Percentiles rank a stretch among this genome's conserved stretches.
These are phyloP conservation scores for Phycomyces blakesleeanus DNA, from an alignment of 192 early-diverging fungal genomes.

Conservation along the genomic window DNA sequence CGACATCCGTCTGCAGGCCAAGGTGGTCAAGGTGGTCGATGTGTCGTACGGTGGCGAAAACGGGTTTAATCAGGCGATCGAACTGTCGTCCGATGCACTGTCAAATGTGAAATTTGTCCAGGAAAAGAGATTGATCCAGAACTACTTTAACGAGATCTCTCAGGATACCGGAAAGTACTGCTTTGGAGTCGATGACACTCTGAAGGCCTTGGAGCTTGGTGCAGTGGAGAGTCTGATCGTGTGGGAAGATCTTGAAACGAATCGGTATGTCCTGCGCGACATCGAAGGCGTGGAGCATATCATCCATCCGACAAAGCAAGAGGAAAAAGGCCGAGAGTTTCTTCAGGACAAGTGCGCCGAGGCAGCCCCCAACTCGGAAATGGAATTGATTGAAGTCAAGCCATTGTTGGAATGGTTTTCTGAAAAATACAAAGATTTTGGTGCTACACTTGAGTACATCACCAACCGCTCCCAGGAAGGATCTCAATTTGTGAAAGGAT, in stretches of 20 bases:
- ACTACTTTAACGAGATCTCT: conserved; percentile 97
- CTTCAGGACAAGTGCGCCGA: conserved; percentile 35
- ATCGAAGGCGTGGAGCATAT: conserved; percentile 58
- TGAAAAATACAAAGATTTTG: conserved; percentile 96
- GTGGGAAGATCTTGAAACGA: conserved; percentile 90
- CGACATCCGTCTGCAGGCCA: conserved; percentile 83
- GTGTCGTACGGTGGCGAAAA: conserved; percentile 99
- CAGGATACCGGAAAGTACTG: conserved; percentile 94
- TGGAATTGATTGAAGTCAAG: conserved; percentile 78
- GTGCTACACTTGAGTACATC: conserved; percentile 90
- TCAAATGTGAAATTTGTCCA: conserved; percentile 98
- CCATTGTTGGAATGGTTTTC: conserved; percentile 96
- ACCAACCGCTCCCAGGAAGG: conserved; percentile 96
- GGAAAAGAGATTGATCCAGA: conserved; percentile 94
- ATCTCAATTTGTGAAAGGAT: conserved; percentile 96
- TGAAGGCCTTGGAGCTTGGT: conserved; percentile 93
- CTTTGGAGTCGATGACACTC: conserved; percentile 93
- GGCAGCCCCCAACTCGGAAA: conserved; percentile 52
- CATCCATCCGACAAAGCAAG: conserved; percentile 77
- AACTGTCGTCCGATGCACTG: conserved; percentile 84
- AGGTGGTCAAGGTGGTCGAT: conserved; percentile 92
- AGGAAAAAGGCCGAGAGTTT: conserved; percentile 80
- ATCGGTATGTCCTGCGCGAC: conserved; percentile 79
- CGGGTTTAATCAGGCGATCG: conserved; percentile 98
- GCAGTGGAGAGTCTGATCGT: conserved; percentile 98